Conservation (phyloP, 2,329 filamentous ascomycete genomes). For the Thelonectria olida region DNA sequence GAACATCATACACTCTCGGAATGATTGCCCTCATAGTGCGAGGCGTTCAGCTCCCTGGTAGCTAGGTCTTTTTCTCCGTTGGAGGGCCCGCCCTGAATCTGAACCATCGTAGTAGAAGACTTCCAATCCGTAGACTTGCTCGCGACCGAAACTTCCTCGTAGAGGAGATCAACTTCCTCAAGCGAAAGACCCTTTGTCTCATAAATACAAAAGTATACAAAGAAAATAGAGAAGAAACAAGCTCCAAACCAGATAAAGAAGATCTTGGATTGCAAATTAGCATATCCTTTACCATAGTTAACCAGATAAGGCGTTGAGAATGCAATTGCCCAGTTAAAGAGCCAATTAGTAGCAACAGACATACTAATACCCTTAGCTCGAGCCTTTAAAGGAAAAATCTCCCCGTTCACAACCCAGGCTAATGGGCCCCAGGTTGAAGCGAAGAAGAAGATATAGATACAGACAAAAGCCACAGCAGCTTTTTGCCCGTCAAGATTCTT, state of each 20-base stretch:
- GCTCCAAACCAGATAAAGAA: slow-evolving; percentile 81
- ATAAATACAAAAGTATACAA: slow-evolving; percentile 71
- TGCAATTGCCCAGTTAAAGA: slow-evolving; percentile 80
- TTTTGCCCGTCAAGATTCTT: too few relatives aligned
- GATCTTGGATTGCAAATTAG: slow-evolving; percentile 77
- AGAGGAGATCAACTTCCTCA: slow-evolving; percentile 84
- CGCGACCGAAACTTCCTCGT: slow-evolving; percentile 61
- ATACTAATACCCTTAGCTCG: slow-evolving; percentile 72
- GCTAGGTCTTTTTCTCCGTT: too few relatives aligned
- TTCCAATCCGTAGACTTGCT: too few relatives aligned
- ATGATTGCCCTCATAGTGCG: too few relatives aligned
- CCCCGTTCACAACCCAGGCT: slow-evolving; percentile 84
- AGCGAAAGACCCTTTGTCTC: slow-evolving; percentile 66
- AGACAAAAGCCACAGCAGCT: slow-evolving; percentile 77
- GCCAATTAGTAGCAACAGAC: slow-evolving; percentile 78
- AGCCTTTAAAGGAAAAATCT: slow-evolving; percentile 83
- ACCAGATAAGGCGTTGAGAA: slow-evolving; percentile 84
- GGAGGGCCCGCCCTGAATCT: too few relatives aligned
- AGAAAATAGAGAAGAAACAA: slow-evolving; percentile 75
- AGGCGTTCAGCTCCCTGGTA: too few relatives aligned
- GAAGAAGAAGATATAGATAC: slow-evolving; percentile 94
- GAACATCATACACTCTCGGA: too few relatives aligned
- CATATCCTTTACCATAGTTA: slow-evolving; percentile 73
- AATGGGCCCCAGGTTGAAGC: slow-evolving; percentile 88
- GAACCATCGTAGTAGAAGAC: too few relatives aligned